A percentile compares a stretch with the other conserved stretches of the same genome.
phyloP scores from a whole-genome alignment of 192 early-diverging fungal genomes.

The Paraglomus occultum region DNA sequence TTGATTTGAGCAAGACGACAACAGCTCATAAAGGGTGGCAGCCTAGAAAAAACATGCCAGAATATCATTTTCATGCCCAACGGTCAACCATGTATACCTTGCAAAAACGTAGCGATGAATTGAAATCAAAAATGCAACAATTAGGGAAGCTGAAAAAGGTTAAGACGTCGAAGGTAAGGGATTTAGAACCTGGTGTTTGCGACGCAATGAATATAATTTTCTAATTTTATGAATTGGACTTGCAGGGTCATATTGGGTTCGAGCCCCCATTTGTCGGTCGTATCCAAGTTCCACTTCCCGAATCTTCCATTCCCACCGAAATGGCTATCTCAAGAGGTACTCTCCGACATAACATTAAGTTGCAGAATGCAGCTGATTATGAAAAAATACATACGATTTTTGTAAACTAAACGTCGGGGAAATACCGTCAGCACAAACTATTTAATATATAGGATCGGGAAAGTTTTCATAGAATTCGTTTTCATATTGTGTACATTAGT shows the following conservation, averaged over 20 bases:
- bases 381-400: conserved; percentile 37
- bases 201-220: neutral
- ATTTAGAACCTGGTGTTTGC: neutral
- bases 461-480: no score
- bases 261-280: conserved; percentile 22
- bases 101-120: conserved; percentile 50
- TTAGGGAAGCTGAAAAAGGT: conserved; percentile 3
- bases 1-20: conserved; percentile 40
- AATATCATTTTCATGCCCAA: conserved; percentile 56
- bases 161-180: conserved; percentile 26
- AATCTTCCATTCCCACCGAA: neutral
- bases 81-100: conserved; percentile 54
- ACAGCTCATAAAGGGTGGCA: conserved; percentile 43
- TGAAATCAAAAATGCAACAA: conserved; percentile 34
- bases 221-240: neutral
- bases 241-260: conserved; percentile 13
- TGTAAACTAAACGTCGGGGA: conserved; percentile 30
- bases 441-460: no score
- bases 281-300: conserved; percentile 28
- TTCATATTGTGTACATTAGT: no score
- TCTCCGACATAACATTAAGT: conserved; percentile 24
- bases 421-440: no score
- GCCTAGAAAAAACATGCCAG: conserved; percentile 42
- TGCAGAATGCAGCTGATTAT: conserved; percentile 34
- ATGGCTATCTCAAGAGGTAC: neutral